Evolutionary conservation across 2,329 filamentous ascomycete species (phyloP).

Genomic region (Fusarium sp.): DNA sequence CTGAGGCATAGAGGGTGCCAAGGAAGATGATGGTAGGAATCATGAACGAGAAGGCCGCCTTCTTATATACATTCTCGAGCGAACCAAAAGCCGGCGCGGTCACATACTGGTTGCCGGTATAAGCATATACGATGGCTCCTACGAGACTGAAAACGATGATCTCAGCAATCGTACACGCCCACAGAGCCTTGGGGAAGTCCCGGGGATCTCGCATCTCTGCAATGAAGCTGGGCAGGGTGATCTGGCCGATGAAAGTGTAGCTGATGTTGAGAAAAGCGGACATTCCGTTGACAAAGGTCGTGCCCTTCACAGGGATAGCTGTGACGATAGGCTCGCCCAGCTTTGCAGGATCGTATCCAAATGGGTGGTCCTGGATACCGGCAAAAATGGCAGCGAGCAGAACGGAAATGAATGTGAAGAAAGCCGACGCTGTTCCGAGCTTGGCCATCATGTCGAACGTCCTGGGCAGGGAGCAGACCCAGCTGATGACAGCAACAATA

Average conservation of each 20-base stretch:
- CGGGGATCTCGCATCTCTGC: slow-evolving; percentile 83
- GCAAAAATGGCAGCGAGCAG: slow-evolving; percentile 85
- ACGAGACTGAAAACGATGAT: slow-evolving; percentile 87
- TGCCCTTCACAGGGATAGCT: slow-evolving; percentile 72
- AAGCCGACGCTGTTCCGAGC: slow-evolving; percentile 79
- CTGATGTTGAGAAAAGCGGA: slow-evolving; percentile 94
- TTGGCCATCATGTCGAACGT: slow-evolving; percentile 85
- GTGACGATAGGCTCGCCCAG: slow-evolving; percentile 73
- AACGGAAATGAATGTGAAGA: slow-evolving; percentile 92
- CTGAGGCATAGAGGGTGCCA: slow-evolving; percentile 88
- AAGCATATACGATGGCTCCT: slow-evolving; percentile 84
- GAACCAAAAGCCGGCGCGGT: slow-evolving; percentile 89
- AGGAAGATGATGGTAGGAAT: slow-evolving; percentile 93
- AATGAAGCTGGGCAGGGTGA: slow-evolving; percentile 93
- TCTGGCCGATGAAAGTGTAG: slow-evolving; percentile 96
- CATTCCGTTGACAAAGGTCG: slow-evolving; percentile 83
- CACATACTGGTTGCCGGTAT: slow-evolving; percentile 89
- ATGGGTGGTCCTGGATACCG: slow-evolving; percentile 78
- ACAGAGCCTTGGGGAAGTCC: slow-evolving; percentile 93
- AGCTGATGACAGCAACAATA: slow-evolving; percentile 79
- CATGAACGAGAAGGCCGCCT: slow-evolving; percentile 94
- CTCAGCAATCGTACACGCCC: slow-evolving; percentile 88
- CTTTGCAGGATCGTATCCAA: slow-evolving; percentile 65
- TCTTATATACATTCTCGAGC: slow-evolving; percentile 81
- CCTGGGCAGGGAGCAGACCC: slow-evolving; percentile 81